Conservation (phyloP, 2,329 filamentous ascomycete species). For the Rhinocladiella similis region DNA sequence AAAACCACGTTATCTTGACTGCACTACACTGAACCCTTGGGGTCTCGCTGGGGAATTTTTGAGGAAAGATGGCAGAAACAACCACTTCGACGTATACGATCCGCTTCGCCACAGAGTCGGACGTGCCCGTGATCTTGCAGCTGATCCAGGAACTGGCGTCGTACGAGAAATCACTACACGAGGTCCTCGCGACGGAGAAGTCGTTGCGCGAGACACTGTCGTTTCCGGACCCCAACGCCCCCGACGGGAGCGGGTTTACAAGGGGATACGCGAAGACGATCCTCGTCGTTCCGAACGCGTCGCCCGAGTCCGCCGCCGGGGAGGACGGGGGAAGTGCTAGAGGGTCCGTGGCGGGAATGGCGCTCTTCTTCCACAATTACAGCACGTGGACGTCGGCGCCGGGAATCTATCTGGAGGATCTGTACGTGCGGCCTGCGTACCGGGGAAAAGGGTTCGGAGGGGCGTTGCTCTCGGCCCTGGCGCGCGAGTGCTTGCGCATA, state of each 20-base stretch:
- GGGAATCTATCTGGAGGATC: constrained; percentile 89
- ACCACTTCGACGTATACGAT: constrained; percentile 25
- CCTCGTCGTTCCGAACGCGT: constrained; percentile 57
- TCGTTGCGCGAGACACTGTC: constrained; percentile 74
- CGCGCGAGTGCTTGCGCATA: constrained; percentile 73
- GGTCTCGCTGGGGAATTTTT: too few relatives aligned
- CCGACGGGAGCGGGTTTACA: constrained; percentile 33
- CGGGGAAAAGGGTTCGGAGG: constrained; percentile 79
- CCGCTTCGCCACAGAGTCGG: constrained; percentile 48
- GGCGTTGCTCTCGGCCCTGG: constrained; percentile 70
- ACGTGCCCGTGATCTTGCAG: constrained; percentile 75
- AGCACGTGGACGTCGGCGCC: constrained; percentile 86
- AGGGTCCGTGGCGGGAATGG: constrained; percentile 78
- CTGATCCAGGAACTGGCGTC: constrained; percentile 83
- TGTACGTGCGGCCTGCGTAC: constrained; percentile 74
- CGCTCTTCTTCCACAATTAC: constrained; percentile 94
- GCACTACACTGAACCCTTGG: too few relatives aligned
- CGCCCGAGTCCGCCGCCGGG: constrained; percentile 28
- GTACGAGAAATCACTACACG: constrained; percentile 76
- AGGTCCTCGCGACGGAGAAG: constrained; percentile 76
- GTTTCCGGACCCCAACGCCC: constrained; percentile 58
- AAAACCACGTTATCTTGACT: too few relatives aligned
- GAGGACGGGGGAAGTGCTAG: too few relatives aligned
- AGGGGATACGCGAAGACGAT: constrained; percentile 72
- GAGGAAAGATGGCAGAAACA: constrained; percentile 24